phyloP scores from a whole-genome alignment of 2,329 filamentous ascomycete genomes.

The Colletotrichum sp. region DNA sequence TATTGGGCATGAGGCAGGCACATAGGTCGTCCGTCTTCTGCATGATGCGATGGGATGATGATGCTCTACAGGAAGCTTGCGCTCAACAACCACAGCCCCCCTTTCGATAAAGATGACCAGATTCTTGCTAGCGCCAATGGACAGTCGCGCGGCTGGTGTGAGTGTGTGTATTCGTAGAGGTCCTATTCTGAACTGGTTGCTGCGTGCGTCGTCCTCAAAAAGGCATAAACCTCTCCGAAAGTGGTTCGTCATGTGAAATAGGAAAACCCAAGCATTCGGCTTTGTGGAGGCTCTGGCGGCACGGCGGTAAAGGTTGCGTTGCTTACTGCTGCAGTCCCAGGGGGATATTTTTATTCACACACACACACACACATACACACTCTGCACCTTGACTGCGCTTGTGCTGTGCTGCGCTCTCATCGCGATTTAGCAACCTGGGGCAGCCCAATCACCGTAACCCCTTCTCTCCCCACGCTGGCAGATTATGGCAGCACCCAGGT shows the following conservation, averaged over 20 bases:
- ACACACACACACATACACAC: not conserved
- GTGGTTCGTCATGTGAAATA: not conserved
- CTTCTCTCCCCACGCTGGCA: conserved; percentile 9
- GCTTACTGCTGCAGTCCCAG: not conserved
- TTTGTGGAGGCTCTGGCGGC: conserved; percentile 10
- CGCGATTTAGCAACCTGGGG: not conserved
- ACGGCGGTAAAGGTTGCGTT: not conserved
- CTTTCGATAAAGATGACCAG: not conserved
- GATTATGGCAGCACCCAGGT: not conserved
- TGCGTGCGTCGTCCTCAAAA: not conserved
- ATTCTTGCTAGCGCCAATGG: not conserved
- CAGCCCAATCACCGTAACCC: not conserved
- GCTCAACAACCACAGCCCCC: not conserved
- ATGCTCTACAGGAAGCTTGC: not conserved
- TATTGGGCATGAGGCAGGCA: not conserved
- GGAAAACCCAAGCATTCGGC: not conserved
- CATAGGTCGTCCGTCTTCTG: not conserved
- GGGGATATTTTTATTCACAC: conserved; percentile 16
- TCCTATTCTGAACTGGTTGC: not conserved
- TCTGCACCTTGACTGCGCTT: not conserved
- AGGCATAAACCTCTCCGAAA: not conserved
- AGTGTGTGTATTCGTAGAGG: not conserved
- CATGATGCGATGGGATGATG: not conserved
- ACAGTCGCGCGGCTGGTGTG: not conserved
- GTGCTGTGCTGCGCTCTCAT: conserved; percentile 4